Evolutionary conservation across 2,329 filamentous ascomycete genomes (phyloP).

Genomic region (Niveomyces coronatus): DNA sequence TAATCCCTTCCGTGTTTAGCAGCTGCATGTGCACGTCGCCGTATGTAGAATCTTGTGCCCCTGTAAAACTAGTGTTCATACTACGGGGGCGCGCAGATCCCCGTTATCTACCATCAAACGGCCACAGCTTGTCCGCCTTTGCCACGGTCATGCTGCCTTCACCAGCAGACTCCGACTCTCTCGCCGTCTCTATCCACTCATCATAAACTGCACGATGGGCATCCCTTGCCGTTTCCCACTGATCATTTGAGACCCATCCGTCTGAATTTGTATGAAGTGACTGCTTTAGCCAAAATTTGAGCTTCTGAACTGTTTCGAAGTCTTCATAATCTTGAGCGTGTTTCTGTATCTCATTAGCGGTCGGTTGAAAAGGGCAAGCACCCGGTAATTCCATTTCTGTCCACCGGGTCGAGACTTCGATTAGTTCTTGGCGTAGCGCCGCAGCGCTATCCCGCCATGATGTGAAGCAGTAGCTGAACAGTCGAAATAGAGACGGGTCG

Average conservation of each 20-base stretch:
- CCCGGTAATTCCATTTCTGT: not conserved
- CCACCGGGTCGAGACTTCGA: not conserved
- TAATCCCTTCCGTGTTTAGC: too few relatives aligned
- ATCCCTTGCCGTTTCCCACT: not conserved
- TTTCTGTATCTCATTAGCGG: not conserved
- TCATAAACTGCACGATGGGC: constrained; percentile 1
- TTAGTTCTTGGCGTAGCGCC: not conserved
- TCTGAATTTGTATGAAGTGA: not conserved
- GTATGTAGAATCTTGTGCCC: too few relatives aligned
- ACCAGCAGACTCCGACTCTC: not conserved
- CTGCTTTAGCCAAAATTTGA: not conserved
- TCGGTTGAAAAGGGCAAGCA: not conserved
- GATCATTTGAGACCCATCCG: not conserved
- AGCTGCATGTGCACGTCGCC: too few relatives aligned
- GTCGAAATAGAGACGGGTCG: not conserved
- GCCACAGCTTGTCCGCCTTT: constrained; percentile 4
- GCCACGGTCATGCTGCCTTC: not conserved
- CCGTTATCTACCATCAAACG: not conserved
- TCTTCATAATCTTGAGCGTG: not conserved
- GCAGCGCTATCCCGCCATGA: constrained; percentile 1
- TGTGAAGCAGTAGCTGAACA: not conserved
- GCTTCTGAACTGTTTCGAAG: not conserved
- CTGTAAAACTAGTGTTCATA: too few relatives aligned
- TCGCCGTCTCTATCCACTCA: not conserved
- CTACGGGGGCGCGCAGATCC: too few relatives aligned